Percentiles rank a stretch among this genome's conserved stretches.
Conservation (phyloP, 768 basidiomycete genomes). For the Hericium coralloides region DNA sequence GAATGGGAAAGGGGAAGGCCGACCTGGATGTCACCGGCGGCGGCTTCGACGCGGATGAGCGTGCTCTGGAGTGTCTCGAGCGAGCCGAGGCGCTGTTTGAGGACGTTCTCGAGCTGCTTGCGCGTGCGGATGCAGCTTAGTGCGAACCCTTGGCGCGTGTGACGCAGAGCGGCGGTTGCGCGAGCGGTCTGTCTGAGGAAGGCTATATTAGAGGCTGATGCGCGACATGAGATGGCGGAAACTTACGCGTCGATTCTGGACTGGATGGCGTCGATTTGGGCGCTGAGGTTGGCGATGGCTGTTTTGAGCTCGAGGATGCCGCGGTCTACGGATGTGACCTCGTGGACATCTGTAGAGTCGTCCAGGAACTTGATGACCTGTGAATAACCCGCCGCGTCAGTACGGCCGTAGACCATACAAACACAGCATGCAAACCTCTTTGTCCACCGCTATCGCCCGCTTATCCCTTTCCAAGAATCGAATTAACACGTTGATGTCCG, state of each 20-base stretch:
- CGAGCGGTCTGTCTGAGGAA: slow-evolving; percentile 52
- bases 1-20: slow-evolving; percentile 9
- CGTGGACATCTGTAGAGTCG: slow-evolving; percentile 27
- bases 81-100: slow-evolving; percentile 66
- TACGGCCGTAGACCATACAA: neutral
- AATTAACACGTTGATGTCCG: slow-evolving; percentile 62
- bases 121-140: slow-evolving; percentile 70
- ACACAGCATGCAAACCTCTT: slow-evolving; percentile 41
- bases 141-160: slow-evolving; percentile 67
- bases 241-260: slow-evolving; percentile 63
- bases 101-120: slow-evolving; percentile 71
- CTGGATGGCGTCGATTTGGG: slow-evolving; percentile 64
- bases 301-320: slow-evolving; percentile 76
- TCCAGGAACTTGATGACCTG: slow-evolving; percentile 80
- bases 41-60: slow-evolving; percentile 73
- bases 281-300: slow-evolving; percentile 56
- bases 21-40: slow-evolving; percentile 87
- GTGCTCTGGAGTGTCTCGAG: slow-evolving; percentile 70
- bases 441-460: slow-evolving; percentile 50
- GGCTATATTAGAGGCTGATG: too few species aligned
- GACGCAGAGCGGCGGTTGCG: slow-evolving; percentile 54
- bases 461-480: slow-evolving; percentile 77
- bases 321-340: slow-evolving; percentile 69
- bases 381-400: neutral
- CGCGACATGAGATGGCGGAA: neutral